Evolutionary conservation across 2,329 filamentous ascomycete genomes (phyloP), one percentile per base, ranked within the genome.

Genomic region (Venturia pyrina): DNA sequence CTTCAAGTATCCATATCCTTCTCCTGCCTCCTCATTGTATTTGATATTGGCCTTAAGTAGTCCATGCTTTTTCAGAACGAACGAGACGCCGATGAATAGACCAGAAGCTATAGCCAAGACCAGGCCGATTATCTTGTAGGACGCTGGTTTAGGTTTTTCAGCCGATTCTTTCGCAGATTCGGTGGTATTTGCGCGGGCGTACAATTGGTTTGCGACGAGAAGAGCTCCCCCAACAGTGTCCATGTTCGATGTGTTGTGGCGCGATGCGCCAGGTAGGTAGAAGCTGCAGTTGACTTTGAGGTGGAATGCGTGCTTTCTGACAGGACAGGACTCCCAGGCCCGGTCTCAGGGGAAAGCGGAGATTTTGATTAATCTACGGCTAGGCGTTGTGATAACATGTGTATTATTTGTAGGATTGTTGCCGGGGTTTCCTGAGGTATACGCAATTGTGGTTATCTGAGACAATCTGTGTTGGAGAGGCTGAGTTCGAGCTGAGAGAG

Each of bases 1-100:
- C 80, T 96, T 96, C 71, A 99, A 85, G 75, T 98, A 99, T 68
- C 93, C 93, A 76, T 98, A 98, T 66, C 95, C 95, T 77, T 98
- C 93, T 67, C 95, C 95, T 0, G 95, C 93, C 70, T 90, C 91
- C 78, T 98, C 92, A 68, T 96, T 89, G 81, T 98, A 98, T 76
- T 98, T 98, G 71, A 90, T 87, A 77, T 98, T 99, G 63, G 95
- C 93, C 75, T 87, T 92, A 68, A 99, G 82, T 70, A 99, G 79
- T 5, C 95, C 95, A 67, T 90, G 83, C 79, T 99, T 99, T 79
- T 98, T 98, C 73, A 99, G 79, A 37, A 98, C 93, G 75, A 98
- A 99, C 0, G 93, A 98, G 17, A 89, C 84, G 65, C 95, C 95
- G 73, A 99, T 99, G 75, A 98, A 98, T 66, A 91, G 75, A 53